Evolutionary conservation across 495 filamentous ascomycete genomes (phyloP), one percentile per base, ranked within the genome.

Genomic region (Talaromyces adpressus): DNA sequence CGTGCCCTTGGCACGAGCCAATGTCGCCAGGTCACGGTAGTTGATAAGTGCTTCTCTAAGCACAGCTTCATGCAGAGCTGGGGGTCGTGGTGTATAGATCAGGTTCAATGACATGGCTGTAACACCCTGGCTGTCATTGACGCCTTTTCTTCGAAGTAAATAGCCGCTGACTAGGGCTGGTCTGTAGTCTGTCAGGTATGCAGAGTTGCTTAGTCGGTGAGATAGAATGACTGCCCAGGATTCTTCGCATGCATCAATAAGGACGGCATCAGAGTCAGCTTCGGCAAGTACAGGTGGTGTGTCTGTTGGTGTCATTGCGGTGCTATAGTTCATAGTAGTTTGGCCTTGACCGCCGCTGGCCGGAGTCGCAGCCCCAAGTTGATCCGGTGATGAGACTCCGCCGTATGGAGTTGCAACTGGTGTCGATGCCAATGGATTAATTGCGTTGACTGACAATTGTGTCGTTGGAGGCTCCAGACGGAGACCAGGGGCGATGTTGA

Each of bases 221-320:
- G 76, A 78, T 52, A 92, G 77, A 16, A 96, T 75, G 22, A 92
- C 83, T 29, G 85, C 87, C 90, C 91, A 97, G 2, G 86, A 89
- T 60, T 92, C 88, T 62, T 98, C 93, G 22, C 84, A 84, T 30
- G 85, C 70, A 69, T 98, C 93, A 5, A 90, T 74, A 6, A 98
- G 82, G 16, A 87, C 82, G 6, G 90, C 82, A 51, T 95, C 91
- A 0, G 83, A 79, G 57, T 95, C 92, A 1, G 84, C 71, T 51
- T 91, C 86, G 3, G 72, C 58, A 18, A 77, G 69, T 23, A 74
- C 75, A 14, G 62, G 41, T 29, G 56, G 27, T 9, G 56, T 58
- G 12, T 84, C 83, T 14, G 81, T 83, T 0, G 87, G 81, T 0
- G 85, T 86, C 6, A 87, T 78, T 9, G 86, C 82, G 12, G 25